Evolutionary conservation across 2,329 filamentous ascomycete species (phyloP).

Genomic region (Coniochaeta sp.): DNA sequence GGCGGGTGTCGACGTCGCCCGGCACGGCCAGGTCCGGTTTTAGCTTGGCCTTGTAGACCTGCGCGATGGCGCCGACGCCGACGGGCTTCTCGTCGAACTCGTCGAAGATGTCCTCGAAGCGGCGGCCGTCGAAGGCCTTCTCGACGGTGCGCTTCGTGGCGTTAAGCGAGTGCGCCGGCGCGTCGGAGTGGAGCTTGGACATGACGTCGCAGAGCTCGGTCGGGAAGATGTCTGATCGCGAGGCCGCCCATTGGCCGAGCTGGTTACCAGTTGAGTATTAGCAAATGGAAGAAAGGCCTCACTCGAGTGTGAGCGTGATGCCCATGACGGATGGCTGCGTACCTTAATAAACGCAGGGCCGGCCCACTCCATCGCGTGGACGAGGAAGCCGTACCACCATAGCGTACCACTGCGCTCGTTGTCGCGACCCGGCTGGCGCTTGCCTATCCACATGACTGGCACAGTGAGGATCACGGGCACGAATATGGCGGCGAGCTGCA

Average conservation of each 20-base stretch:
- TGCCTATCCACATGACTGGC: conserved; percentile 75
- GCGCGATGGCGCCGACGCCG: conserved; percentile 91
- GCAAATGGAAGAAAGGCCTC: not conserved
- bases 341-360: conserved; percentile 98
- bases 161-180: conserved; percentile 80
- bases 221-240: conserved; percentile 92
- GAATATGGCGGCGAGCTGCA: conserved; percentile 83
- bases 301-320: conserved; percentile 1
- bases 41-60: conserved; percentile 93
- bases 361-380: conserved; percentile 82
- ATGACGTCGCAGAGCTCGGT: conserved; percentile 85
- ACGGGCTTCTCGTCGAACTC: conserved; percentile 87
- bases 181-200: conserved; percentile 91
- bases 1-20: conserved; percentile 47
- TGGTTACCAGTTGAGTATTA: conserved; percentile 22
- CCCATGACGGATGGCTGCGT: conserved; percentile 11
- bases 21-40: conserved; percentile 68
- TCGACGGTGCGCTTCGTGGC: conserved; percentile 73
- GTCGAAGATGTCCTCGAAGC: conserved; percentile 89
- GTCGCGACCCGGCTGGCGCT: conserved; percentile 52
- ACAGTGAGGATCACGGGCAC: conserved; percentile 79
- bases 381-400: conserved; percentile 92
- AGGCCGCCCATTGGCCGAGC: conserved; percentile 97
- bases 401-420: conserved; percentile 75
- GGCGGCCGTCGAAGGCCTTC: conserved; percentile 70